A percentile compares a stretch with the other conserved stretches of the same genome.
phyloP scores from a whole-genome alignment of 2,329 filamentous ascomycete species.

The Neoscytalidium dimidiatum region DNA sequence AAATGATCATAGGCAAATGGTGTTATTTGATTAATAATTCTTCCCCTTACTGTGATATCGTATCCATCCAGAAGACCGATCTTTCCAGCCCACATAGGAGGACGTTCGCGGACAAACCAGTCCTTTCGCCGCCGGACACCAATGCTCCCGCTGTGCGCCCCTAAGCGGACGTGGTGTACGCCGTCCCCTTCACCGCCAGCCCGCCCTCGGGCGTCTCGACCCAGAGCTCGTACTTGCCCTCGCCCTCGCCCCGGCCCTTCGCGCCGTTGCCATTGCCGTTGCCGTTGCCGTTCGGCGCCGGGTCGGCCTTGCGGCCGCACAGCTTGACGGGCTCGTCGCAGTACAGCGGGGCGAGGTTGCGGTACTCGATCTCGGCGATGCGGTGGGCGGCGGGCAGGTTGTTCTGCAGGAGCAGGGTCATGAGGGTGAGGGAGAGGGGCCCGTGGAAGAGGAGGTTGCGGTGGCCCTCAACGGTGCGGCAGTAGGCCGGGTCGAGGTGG shows the following conservation, averaged over 20 bases:
- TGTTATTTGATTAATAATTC: too few species aligned
- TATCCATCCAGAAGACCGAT: too few species aligned
- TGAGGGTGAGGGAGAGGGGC: slow-evolving; percentile 74
- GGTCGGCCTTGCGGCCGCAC: slow-evolving; percentile 58
- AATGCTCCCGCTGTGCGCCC: too few species aligned
- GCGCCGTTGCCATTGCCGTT: slow-evolving; percentile 26
- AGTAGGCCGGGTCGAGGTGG: slow-evolving; percentile 76
- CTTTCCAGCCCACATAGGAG: too few species aligned
- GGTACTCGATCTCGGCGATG: slow-evolving; percentile 69
- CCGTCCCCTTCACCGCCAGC: slow-evolving; percentile 48
- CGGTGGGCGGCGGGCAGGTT: slow-evolving; percentile 26
- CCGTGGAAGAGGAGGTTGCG: slow-evolving; percentile 80
- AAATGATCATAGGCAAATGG: too few species aligned
- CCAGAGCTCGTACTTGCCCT: slow-evolving; percentile 41
- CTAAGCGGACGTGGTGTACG: slow-evolving; percentile 12
- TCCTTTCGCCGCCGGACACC: too few species aligned
- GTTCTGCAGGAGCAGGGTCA: slow-evolving; percentile 65
- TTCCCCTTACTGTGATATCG: too few species aligned
- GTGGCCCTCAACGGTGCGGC: slow-evolving; percentile 71
- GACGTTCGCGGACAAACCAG: too few species aligned
- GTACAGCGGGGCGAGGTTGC: slow-evolving; percentile 80
- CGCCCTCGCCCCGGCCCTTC: slow-evolving; percentile 29
- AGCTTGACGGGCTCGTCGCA: slow-evolving; percentile 70
- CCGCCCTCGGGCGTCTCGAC: slow-evolving; percentile 43
- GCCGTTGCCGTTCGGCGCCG: not conserved